Base-by-base conservation (phyloP, 2,329 filamentous ascomycete species). In the Sporothrix inflata region DNA sequence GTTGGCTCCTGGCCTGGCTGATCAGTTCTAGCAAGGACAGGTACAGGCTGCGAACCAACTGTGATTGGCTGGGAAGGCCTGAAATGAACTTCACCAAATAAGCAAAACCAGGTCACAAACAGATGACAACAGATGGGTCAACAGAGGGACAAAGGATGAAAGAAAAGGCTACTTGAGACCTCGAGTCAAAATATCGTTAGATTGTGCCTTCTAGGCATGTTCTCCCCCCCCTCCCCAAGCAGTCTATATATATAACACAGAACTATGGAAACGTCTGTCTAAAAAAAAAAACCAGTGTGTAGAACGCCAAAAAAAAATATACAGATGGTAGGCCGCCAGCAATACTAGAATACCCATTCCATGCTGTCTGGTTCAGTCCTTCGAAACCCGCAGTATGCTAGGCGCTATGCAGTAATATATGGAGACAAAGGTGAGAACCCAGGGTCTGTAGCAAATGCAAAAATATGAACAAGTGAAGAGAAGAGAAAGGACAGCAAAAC, bases 371-470 rank as follows among this genome's bases (percentile, higher is more conserved):
- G 30, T 68, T 40, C 47, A 21, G 45, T 68, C 65, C 11, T n/a
- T 40, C 27, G 30, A 53, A 53, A 24, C 24, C n/a, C 16, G 21
- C 63, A 34, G 24, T 47, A 55, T 53, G 45, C 47, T 27, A 40
- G 67, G 68, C 71, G 51, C 51, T 51, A 60, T 69, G 51, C 67
- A 57, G 16, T 16, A 27, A 60, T n/a, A 38, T n/a, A 53, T 66
- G 7, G 21, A 14, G 24, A 34, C 24, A 67, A n/a, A 40, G 19
- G 65, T 34, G 24, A 38, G 27, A 30, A 38, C 65, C 19, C 30
- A 14, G 9, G 7, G 47, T 67, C 16, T 51, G 19, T 67, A 47
- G 8, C 9, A 49, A 67, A n/a, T 42, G 49, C 40, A 47, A 67
- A 49, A 16, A 38, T 9, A 27, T 12, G 45, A 51, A 16, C 45